Percentiles rank a stretch among this genome's conserved stretches.
phyloP scores from a whole-genome alignment of 495 filamentous ascomycete species.

The Xylaria venustula region DNA sequence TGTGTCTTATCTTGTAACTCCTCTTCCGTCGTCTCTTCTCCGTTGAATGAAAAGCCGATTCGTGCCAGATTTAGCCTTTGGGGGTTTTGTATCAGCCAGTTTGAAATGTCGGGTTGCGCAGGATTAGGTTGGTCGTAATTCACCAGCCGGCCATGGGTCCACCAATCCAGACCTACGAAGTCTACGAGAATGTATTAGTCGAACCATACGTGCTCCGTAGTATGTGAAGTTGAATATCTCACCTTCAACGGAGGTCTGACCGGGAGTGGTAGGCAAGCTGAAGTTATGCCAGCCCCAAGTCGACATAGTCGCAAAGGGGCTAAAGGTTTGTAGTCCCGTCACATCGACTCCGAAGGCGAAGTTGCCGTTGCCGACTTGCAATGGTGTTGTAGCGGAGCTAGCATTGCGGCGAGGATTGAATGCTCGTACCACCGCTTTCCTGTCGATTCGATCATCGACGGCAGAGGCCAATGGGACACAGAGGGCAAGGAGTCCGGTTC shows the following conservation, averaged over 20 bases:
- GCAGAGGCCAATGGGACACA: background rate
- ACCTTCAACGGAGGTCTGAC: slow-evolving; percentile 39
- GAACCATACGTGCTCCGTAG: background rate
- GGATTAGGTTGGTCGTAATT: slow-evolving; percentile 54
- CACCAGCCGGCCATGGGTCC: slow-evolving; percentile 53
- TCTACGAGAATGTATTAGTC: slow-evolving; percentile 20
- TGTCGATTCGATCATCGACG: slow-evolving; percentile 22
- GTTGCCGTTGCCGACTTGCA: slow-evolving; percentile 58
- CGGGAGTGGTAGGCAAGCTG: slow-evolving; percentile 45
- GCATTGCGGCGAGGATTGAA: slow-evolving; percentile 44
- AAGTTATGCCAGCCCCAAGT: slow-evolving; percentile 60
- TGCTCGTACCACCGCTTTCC: slow-evolving; percentile 35
- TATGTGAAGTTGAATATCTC: too few relatives aligned
- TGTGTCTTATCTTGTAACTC: slow-evolving; percentile 39
- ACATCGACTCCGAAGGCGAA: slow-evolving; percentile 56
- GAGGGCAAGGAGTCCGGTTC: slow-evolving; percentile 14
- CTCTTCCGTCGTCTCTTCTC: slow-evolving; percentile 38
- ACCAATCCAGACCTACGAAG: slow-evolving; percentile 50
- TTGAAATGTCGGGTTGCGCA: slow-evolving; percentile 48
- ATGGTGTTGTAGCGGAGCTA: slow-evolving; percentile 47
- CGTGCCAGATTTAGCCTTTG: slow-evolving; percentile 50
- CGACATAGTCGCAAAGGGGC: slow-evolving; percentile 55
- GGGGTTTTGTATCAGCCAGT: slow-evolving; percentile 54
- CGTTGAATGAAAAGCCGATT: slow-evolving; percentile 46
- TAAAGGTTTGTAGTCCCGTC: slow-evolving; percentile 58